phyloP scores from a whole-genome alignment of 148 eudicot genomes.

The Simmondsia chinensis region DNA sequence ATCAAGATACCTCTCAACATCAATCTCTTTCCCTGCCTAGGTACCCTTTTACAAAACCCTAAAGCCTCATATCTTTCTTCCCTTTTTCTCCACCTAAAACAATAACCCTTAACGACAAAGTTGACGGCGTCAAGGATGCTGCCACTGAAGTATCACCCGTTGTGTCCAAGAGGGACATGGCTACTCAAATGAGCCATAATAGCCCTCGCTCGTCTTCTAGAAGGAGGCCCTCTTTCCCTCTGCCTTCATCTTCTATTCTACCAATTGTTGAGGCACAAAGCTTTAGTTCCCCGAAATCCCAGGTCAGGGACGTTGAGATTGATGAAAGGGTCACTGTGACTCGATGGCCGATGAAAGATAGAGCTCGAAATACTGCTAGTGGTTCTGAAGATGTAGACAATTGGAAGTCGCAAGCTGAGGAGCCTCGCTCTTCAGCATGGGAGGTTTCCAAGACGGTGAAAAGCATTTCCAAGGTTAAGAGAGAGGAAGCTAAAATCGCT shows the following conservation, averaged over 20 bases:
- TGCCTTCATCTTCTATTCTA: conserved; percentile 33
- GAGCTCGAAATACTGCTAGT: conserved; percentile 28
- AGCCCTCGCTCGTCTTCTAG: conserved; percentile 60
- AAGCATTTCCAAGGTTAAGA: conserved; percentile 47
- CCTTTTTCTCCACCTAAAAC: no score
- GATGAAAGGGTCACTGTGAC: conserved; percentile 79
- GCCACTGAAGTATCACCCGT: conserved; percentile 40
- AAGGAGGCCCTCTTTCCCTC: conserved; percentile 41
- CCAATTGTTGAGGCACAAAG: conserved; percentile 55
- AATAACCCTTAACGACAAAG: no score
- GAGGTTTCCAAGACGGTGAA: conserved; percentile 57
- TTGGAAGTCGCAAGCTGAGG: conserved; percentile 61
- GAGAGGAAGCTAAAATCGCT: conserved; percentile 82
- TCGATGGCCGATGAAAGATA: conserved; percentile 73
- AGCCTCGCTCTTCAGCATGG: conserved; percentile 51
- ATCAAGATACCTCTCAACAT: no score
- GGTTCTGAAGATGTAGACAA: conserved; percentile 41
- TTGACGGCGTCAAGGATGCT: conserved; percentile 33
- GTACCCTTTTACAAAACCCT: no score
- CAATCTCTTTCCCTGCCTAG: no score
- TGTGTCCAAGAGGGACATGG: conserved; percentile 81
- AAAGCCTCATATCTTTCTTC: no score
- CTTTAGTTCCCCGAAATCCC: conserved; percentile 36
- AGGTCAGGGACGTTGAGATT: conserved; percentile 75
- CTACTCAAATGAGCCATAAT: conserved; percentile 96